These are phyloP conservation scores for Thermothielavioides terrestris DNA, from an alignment of 495 filamentous ascomycete species.

Conservation along the genomic window DNA sequence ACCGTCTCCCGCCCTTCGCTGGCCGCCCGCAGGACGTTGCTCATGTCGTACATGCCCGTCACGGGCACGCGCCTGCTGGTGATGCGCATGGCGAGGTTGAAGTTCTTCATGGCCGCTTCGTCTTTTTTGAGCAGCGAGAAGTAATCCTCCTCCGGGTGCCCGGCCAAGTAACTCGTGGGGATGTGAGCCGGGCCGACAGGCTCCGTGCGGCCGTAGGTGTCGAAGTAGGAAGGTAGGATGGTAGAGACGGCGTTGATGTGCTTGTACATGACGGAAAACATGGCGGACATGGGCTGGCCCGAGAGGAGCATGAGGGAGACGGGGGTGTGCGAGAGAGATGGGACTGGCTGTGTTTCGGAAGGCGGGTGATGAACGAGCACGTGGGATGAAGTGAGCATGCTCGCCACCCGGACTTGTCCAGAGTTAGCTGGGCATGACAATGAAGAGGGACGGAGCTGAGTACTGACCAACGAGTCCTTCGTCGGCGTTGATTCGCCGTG, in stretches of 20 bases:
- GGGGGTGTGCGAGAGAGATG: conserved; percentile 24
- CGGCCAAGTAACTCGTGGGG: conserved; percentile 19
- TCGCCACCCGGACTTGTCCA: conserved; percentile 20
- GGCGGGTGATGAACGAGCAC: conserved; percentile 16
- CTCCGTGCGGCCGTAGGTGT: conserved; percentile 24
- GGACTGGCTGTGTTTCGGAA: not conserved
- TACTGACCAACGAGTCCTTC: conserved; percentile 21
- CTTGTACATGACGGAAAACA: conserved; percentile 51
- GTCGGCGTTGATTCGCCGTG: conserved; percentile 17
- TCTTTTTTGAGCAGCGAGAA: conserved; percentile 24
- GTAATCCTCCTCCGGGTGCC: conserved; percentile 16
- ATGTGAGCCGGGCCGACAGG: conserved; percentile 21
- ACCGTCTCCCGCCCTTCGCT: conserved; percentile 6
- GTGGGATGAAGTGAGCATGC: conserved; percentile 25
- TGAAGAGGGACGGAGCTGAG: not conserved
- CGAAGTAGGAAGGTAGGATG: conserved; percentile 26
- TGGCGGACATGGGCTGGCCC: conserved; percentile 16
- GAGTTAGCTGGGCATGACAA: not conserved
- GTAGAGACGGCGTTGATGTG: conserved; percentile 18
- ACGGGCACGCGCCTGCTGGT: conserved; percentile 18
- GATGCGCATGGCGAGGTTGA: conserved; percentile 25
- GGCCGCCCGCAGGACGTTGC: conserved; percentile 10
- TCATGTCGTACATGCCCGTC: conserved; percentile 28
- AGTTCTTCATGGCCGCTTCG: conserved; percentile 10
- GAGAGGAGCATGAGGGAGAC: conserved; percentile 19